Conservation (phyloP, 2,329 filamentous ascomycete species). For the Aspergillus pseudonomiae region DNA sequence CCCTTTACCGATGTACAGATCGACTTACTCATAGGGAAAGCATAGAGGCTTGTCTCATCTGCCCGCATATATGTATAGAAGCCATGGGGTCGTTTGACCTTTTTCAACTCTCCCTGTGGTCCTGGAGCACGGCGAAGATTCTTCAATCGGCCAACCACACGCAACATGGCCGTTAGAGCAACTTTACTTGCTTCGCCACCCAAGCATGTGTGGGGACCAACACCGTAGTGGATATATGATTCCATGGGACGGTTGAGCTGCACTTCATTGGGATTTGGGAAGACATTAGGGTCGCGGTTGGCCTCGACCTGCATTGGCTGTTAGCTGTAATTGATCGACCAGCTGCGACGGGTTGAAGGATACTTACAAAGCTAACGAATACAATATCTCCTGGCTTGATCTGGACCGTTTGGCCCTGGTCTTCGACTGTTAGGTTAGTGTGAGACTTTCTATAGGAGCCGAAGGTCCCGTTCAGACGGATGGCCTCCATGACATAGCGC, state of each 20-base stretch:
- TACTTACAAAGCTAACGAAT: slow-evolving; percentile 63
- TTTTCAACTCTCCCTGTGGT: slow-evolving; percentile 68
- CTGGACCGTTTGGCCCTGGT: slow-evolving; percentile 52
- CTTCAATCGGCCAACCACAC: slow-evolving; percentile 63
- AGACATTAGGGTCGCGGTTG: slow-evolving; percentile 59
- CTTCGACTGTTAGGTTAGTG: slow-evolving; percentile 53
- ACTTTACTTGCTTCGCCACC: slow-evolving; percentile 63
- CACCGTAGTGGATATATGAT: slow-evolving; percentile 66
- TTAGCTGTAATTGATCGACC: slow-evolving; percentile 30
- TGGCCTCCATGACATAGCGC: slow-evolving; percentile 72
- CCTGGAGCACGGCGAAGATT: slow-evolving; percentile 65
- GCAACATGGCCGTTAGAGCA: slow-evolving; percentile 69
- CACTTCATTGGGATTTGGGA: slow-evolving; percentile 64
- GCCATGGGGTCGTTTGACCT: slow-evolving; percentile 57
- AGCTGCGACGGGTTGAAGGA: slow-evolving; percentile 61
- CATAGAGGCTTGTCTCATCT: slow-evolving; percentile 62
- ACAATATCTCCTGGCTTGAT: slow-evolving; percentile 63
- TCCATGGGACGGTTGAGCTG: slow-evolving; percentile 66
- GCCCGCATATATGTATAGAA: slow-evolving; percentile 66
- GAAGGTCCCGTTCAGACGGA: slow-evolving; percentile 67
- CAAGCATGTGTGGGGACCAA: slow-evolving; percentile 65
- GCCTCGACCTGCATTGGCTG: slow-evolving; percentile 49
- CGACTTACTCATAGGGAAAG: slow-evolving; percentile 50
- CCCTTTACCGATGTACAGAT: too few species aligned
- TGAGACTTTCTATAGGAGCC: slow-evolving; percentile 62